phyloP scores from a whole-genome alignment of 495 filamentous ascomycete species.

The Sordaria brevicollis region DNA sequence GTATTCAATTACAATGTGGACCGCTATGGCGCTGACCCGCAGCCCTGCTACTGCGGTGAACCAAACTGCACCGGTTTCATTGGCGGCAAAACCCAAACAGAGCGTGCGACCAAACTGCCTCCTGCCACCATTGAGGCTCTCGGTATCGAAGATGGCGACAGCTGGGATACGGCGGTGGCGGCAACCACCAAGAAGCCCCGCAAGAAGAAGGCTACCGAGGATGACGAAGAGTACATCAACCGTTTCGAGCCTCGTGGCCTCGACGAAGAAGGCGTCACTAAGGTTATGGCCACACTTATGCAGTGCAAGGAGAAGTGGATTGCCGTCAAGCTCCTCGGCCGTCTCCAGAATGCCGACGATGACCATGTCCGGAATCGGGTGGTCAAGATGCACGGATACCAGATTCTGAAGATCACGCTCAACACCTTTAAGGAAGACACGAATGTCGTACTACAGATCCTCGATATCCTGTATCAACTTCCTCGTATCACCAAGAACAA shows the following conservation, averaged over 20 bases:
- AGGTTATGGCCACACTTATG: constrained; percentile 97
- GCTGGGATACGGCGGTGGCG: constrained; percentile 80
- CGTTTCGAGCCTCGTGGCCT: constrained; percentile 75
- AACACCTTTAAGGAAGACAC: constrained; percentile 76
- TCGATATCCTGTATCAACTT: constrained; percentile 82
- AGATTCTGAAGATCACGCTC: constrained; percentile 79
- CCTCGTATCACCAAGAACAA: constrained; percentile 94
- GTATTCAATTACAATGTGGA: constrained; percentile 99
- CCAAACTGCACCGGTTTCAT: constrained; percentile 93
- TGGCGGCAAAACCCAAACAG: constrained; percentile 94
- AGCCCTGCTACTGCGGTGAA: constrained; percentile 94
- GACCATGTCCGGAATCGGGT: constrained; percentile 82
- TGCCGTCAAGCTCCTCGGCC: constrained; percentile 82
- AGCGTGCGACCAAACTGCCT: constrained; percentile 85
- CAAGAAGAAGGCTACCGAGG: constrained; percentile 89
- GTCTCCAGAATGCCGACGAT: constrained; percentile 83
- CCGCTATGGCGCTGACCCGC: constrained; percentile 91
- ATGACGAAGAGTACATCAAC: constrained; percentile 95
- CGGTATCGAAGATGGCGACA: constrained; percentile 86
- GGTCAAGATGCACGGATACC: constrained; percentile 93
- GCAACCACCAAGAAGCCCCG: constrained; percentile 55
- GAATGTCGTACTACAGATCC: constrained; percentile 78
- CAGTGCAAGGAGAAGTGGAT: constrained; percentile 99
- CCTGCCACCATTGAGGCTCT: constrained; percentile 87
- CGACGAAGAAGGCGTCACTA: constrained; percentile 81